Evolutionary conservation across 257 asterid genomes (phyloP), one percentile per base, ranked within the genome.

Genomic region (Plectranthus barbatus): DNA sequence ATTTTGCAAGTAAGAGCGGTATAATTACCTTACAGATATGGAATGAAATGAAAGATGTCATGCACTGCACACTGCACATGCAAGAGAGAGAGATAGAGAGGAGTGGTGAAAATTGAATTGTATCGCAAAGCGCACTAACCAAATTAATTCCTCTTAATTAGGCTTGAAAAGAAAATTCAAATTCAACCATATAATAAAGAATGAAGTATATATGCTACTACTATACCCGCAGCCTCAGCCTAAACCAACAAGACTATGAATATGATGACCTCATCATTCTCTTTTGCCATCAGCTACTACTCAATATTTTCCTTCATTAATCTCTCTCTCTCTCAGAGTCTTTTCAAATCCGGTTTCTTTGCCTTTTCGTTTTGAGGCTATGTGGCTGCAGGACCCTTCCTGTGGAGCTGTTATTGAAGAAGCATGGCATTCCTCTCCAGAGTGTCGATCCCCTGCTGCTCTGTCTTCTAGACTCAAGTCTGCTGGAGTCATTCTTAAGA

Each of bases 71-170:
- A n/a, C n/a, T n/a, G n/a, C n/a, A n/a, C n/a, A n/a, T n/a, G n/a
- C n/a, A n/a, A n/a, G n/a, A n/a, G n/a, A n/a, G 31, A 26, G 31
- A 26, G 31, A n/a, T n/a, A n/a, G 31, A 26, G 5, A 26, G 62
- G 72, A 78, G 59, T 72, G 85, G 85, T 70, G 76, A 79, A 72
- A 29, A 67, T 61, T 60, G 29, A 75, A 71, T 55, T 69, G n/a
- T n/a, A n/a, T n/a, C n/a, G 79, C 67, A 76, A 56, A 17, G 64
- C 71, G 79, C 84, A 78, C 77, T 78, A 61, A 34, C n/a, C 17
- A 41, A 34, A 50, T n/a, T n/a, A n/a, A n/a, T n/a, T n/a, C n/a
- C n/a, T n/a, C 50, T 52, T 19, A 40, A 17, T 15, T 13, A 56
- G 9, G 45, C 63, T 49, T 62, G 66, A 67, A 55, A 73, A 56